These are phyloP conservation scores for Coemansia sp. DNA, from an alignment of 192 early-diverging fungal genomes.

Conservation along the genomic window DNA sequence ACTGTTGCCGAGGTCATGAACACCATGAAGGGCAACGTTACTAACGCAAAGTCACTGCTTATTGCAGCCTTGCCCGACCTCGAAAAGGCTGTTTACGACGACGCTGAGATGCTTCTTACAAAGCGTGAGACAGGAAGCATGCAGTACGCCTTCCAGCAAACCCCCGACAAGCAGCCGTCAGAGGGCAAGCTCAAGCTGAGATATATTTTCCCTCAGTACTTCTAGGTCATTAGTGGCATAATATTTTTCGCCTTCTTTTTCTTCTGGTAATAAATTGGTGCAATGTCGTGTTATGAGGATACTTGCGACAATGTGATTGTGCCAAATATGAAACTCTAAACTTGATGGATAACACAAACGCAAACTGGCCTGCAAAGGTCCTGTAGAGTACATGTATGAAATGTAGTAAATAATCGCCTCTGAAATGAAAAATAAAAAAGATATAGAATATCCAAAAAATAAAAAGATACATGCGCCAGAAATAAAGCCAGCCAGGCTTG, in stretches of 20 bases:
- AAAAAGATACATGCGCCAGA: too few relatives aligned
- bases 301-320: too few relatives aligned
- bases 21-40: constrained; percentile 82
- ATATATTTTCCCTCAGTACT: constrained; percentile 83
- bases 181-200: constrained; percentile 76
- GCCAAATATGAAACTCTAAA: too few relatives aligned
- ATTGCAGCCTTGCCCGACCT: constrained; percentile 76
- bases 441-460: too few relatives aligned
- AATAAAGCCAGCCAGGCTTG: too few relatives aligned
- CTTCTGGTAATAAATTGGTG: too few relatives aligned
- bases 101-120: constrained; percentile 56
- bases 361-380: too few relatives aligned
- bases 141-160: constrained; percentile 84
- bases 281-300: too few relatives aligned
- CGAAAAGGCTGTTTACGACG: constrained; percentile 59
- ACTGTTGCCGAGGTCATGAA: constrained; percentile 82
- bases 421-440: too few relatives aligned
- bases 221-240: constrained; percentile 10
- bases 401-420: not conserved
- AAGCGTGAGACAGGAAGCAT: constrained; percentile 75
- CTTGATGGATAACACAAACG: too few relatives aligned
- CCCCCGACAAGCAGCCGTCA: constrained; percentile 67
- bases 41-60: constrained; percentile 81
- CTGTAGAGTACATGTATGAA: not conserved
- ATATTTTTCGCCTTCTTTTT: not conserved